Evolutionary conservation across 2,329 filamentous ascomycete genomes (phyloP), one percentile per base, ranked within the genome.

Genomic region (Hypomyces perniciosus): DNA sequence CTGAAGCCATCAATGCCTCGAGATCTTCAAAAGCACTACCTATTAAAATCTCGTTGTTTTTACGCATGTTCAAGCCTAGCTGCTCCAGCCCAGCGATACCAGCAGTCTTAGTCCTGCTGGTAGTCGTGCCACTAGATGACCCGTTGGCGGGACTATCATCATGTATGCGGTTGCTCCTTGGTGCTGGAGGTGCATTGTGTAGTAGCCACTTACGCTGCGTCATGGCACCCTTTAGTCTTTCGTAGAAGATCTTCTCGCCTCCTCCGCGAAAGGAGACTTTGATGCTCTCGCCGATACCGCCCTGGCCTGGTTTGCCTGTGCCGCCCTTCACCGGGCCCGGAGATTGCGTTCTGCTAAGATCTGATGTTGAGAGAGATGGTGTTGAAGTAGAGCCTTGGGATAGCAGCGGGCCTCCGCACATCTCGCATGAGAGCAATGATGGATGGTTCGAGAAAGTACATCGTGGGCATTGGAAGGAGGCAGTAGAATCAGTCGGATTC

Each of bases 361-460:
- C 33, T 59, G 65, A 20, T 72, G 72, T 30, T 68, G 53, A 72
- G 44, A 40, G 67, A 61, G 59, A 72, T 55, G 58, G 54, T 13
- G 57, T 33, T 8, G 59, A 47, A 61, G 67, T 48, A 42, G 69
- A 67, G 29, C 74, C 72, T 55, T 74, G 77, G 10, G 81, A 81
- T 45, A 83, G 70, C 4, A 96, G 72, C 6, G 89, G 79, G 0
- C 85, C 88, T 9, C 89, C 89, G 62, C 93, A 99, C 47, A 99
- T 90, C 68, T 99, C 93, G 62, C 93, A 99, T 5, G 84, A 81
- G 9, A 83, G 71, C 9, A 99, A 72, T 3, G 89, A 96, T 1
- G 90, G 89, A 63, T 97, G 90, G 59, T 99, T 99, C 37, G 86
- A 77, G 62, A 97, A 97, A 1, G 93, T 99, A 65, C 93, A 99